A percentile compares a stretch with the other conserved stretches of the same genome.
Conservation (phyloP, 2,329 filamentous ascomycete genomes). For the Thermothelomyces thermophilus region DNA sequence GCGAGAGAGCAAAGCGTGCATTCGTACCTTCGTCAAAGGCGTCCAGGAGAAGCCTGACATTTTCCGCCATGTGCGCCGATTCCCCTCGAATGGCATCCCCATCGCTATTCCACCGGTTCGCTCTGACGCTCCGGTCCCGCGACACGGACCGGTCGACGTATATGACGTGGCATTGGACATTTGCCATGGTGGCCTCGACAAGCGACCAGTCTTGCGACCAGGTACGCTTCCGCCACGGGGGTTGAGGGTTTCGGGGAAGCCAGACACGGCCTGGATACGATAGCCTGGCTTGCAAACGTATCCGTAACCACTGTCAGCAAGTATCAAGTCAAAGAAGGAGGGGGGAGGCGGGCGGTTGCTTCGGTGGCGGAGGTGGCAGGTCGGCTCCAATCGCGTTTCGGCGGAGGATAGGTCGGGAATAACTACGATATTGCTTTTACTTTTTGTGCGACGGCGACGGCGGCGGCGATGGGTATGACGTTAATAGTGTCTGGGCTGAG, state of each 20-base stretch:
- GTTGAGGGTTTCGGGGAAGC: slow-evolving; percentile 15
- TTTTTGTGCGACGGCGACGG: neutral
- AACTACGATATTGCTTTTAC: neutral
- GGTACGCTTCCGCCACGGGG: slow-evolving; percentile 48
- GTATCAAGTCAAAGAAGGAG: slow-evolving; percentile 12
- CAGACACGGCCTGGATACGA: slow-evolving; percentile 14
- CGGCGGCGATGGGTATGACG: neutral
- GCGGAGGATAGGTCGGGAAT: neutral
- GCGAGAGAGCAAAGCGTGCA: slow-evolving; percentile 19
- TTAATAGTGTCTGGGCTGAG: neutral
- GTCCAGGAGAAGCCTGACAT: slow-evolving; percentile 45
- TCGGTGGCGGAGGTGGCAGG: no score
- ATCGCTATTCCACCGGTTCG: slow-evolving; percentile 19
- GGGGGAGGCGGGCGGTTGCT: no score
- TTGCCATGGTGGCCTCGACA: slow-evolving; percentile 51
- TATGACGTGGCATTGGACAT: slow-evolving; percentile 51
- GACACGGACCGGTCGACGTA: slow-evolving; percentile 52
- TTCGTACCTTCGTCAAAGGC: slow-evolving; percentile 49
- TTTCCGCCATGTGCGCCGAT: slow-evolving; percentile 37
- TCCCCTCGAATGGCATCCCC: slow-evolving; percentile 28
- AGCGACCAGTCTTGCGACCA: slow-evolving; percentile 55
- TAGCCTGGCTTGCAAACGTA: slow-evolving; percentile 8
- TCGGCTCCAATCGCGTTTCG: slow-evolving; percentile 16
- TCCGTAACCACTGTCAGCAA: slow-evolving; percentile 10
- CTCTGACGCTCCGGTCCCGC: slow-evolving; percentile 35